Evolutionary conservation across 1,284 basidiomycete genomes (phyloP).

Genomic region (Cutaneotrichosporon cavernicola): DNA sequence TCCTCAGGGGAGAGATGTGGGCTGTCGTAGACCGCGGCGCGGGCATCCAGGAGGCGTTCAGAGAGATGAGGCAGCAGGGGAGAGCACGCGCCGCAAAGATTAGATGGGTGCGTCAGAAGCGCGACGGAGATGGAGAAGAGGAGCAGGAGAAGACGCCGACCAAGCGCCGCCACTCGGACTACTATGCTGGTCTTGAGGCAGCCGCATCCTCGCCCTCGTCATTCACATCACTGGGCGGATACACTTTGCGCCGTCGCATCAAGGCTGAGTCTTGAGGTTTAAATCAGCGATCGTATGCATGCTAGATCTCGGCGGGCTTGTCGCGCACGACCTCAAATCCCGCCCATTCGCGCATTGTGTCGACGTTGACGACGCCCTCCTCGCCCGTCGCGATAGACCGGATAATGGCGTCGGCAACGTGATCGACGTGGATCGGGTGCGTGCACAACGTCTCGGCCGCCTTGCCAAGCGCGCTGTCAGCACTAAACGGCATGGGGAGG

Average conservation of each 20-base stretch:
- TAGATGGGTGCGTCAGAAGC: neutral
- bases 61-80: neutral
- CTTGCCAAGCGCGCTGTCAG: slow-evolving; percentile 41
- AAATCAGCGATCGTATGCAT: neutral
- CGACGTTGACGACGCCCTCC: slow-evolving; percentile 70
- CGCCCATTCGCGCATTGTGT: slow-evolving; percentile 63
- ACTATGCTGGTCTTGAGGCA: neutral
- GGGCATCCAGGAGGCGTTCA: neutral
- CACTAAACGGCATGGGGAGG: slow-evolving; percentile 60
- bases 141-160: neutral
- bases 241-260: slow-evolving; percentile 4
- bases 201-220: neutral
- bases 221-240: slow-evolving; percentile 3
- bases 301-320: neutral
- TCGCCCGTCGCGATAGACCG: slow-evolving; percentile 51
- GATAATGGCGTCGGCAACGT: slow-evolving; percentile 78
- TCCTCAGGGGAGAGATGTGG: slow-evolving; percentile 1
- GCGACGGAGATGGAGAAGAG: neutral
- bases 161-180: neutral
- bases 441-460: slow-evolving; percentile 65
- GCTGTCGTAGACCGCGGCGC: neutral
- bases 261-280: neutral
- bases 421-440: slow-evolving; percentile 92
- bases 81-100: neutral
- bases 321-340: slow-evolving; percentile 32